phyloP scores from a whole-genome alignment of 768 basidiomycete genomes.

The Lactifluus volemus region DNA sequence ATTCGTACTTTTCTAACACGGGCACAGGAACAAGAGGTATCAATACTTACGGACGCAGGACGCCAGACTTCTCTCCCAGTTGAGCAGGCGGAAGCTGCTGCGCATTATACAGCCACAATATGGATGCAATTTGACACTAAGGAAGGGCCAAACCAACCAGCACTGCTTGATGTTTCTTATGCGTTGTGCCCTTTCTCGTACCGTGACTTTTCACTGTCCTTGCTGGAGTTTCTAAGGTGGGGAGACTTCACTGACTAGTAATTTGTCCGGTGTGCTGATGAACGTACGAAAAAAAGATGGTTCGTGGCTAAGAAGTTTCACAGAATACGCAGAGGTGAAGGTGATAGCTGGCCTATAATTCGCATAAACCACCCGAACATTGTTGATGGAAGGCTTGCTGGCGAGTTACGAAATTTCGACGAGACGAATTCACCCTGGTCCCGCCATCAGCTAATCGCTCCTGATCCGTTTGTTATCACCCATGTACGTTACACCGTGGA shows the following conservation, averaged over 20 bases:
- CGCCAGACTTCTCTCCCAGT: neutral
- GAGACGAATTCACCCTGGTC: slow-evolving; percentile 9
- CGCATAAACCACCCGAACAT: slow-evolving; percentile 3
- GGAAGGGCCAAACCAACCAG: neutral
- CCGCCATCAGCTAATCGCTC: slow-evolving; percentile 17
- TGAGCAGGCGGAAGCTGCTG: slow-evolving; percentile 4
- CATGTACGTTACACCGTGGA: slow-evolving; percentile 1
- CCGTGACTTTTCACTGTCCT: slow-evolving; percentile 3
- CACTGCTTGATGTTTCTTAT: slow-evolving; percentile 12
- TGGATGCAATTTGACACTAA: slow-evolving; percentile 10
- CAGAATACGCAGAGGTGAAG: neutral
- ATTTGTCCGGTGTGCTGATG: neutral
- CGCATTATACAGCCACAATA: neutral
- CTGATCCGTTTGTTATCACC: slow-evolving; percentile 17
- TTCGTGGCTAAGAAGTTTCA: slow-evolving; percentile 13
- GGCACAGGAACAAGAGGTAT: slow-evolving; percentile 7
- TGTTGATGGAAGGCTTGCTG: neutral
- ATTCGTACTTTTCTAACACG: neutral
- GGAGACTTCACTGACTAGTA: neutral
- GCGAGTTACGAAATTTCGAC: slow-evolving; percentile 1
- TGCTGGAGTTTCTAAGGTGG: slow-evolving; percentile 17
- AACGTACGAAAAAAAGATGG: slow-evolving; percentile 7
- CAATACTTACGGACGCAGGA: neutral
- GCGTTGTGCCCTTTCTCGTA: neutral
- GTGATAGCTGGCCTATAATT: slow-evolving; percentile 8